These are phyloP conservation scores for Aspergillus unguis DNA, from an alignment of 2,329 filamentous ascomycete species.

Conservation along the genomic window DNA sequence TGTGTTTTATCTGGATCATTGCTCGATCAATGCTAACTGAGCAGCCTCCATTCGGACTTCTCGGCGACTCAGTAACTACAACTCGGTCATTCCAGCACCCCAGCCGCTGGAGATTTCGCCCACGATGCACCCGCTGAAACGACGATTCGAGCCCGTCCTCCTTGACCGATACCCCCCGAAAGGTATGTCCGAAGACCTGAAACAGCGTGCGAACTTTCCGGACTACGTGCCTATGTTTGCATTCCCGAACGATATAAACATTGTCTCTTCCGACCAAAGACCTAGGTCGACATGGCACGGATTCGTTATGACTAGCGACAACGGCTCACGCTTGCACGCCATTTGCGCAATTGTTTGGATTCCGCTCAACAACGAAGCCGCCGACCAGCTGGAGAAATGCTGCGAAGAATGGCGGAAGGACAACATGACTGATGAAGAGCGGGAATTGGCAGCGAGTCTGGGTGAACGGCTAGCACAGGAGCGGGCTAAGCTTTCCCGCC, in stretches of 20 bases:
- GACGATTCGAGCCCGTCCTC: slow-evolving; percentile 92
- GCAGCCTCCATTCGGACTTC: slow-evolving; percentile 72
- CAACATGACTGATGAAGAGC: slow-evolving; percentile 98
- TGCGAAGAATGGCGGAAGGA: slow-evolving; percentile 85
- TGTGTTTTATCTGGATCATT: slow-evolving; percentile 44
- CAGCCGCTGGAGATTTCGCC: slow-evolving; percentile 86
- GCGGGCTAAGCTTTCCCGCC: slow-evolving; percentile 81
- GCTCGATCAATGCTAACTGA: slow-evolving; percentile 14
- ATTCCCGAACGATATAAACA: slow-evolving; percentile 95
- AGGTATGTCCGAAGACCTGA: slow-evolving; percentile 72
- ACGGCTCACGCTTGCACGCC: slow-evolving; percentile 87
- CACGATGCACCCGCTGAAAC: slow-evolving; percentile 91
- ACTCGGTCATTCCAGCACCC: slow-evolving; percentile 91
- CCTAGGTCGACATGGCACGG: slow-evolving; percentile 98
- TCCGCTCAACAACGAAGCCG: slow-evolving; percentile 74
- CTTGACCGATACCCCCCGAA: slow-evolving; percentile 91
- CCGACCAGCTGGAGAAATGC: slow-evolving; percentile 67
- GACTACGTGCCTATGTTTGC: slow-evolving; percentile 99
- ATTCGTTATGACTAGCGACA: slow-evolving; percentile 93
- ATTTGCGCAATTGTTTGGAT: slow-evolving; percentile 92
- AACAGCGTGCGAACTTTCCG: slow-evolving; percentile 79
- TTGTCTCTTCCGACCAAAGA: slow-evolving; percentile 90
- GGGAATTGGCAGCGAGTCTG: slow-evolving; percentile 86
- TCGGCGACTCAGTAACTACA: slow-evolving; percentile 91
- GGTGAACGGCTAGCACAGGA: slow-evolving; percentile 84